Conservation (phyloP, 805 yeast genomes). For the Candida krabiensis region DNA sequence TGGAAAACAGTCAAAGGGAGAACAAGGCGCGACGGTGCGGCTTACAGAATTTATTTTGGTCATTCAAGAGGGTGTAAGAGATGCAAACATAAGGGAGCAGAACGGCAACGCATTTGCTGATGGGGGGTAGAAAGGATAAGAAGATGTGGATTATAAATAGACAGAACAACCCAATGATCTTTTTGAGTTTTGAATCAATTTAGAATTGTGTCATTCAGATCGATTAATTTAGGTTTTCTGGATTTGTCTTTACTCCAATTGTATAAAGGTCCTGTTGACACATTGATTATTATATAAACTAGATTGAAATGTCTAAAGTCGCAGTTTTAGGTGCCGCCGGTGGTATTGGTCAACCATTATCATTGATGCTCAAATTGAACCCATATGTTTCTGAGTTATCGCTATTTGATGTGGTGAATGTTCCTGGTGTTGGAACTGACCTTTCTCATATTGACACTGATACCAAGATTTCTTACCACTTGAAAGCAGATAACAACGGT, state of each 20-base stretch:
- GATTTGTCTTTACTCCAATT: too few species aligned
- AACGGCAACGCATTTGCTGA: slow-evolving; percentile 1
- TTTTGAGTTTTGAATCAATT: too few species aligned
- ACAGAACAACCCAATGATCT: too few species aligned
- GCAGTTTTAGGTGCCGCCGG: slow-evolving; percentile 90
- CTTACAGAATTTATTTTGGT: slow-evolving; percentile 4
- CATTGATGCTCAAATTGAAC: slow-evolving; percentile 73
- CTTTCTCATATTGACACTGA: slow-evolving; percentile 71
- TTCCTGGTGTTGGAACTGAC: slow-evolving; percentile 88
- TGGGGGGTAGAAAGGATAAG: too few species aligned
- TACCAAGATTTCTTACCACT: slow-evolving; percentile 41
- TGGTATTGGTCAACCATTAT: slow-evolving; percentile 92
- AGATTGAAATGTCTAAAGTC: slow-evolving; percentile 31
- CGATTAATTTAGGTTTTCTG: too few species aligned
- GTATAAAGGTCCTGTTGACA: too few species aligned
- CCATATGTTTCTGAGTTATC: slow-evolving; percentile 65
- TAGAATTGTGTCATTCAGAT: too few species aligned
- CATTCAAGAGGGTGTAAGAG: slow-evolving; percentile 6
- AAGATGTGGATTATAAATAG: too few species aligned
- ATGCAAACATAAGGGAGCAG: slow-evolving; percentile 1
- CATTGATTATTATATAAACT: too few species aligned
- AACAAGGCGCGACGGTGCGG: slow-evolving; percentile 3
- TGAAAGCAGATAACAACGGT: slow-evolving; percentile 36
- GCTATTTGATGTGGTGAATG: slow-evolving; percentile 79
- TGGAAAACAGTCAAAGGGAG: neutral